These are phyloP conservation scores for Lactifluus pinguis DNA, from an alignment of 768 basidiomycete species.

Conservation along the genomic window DNA sequence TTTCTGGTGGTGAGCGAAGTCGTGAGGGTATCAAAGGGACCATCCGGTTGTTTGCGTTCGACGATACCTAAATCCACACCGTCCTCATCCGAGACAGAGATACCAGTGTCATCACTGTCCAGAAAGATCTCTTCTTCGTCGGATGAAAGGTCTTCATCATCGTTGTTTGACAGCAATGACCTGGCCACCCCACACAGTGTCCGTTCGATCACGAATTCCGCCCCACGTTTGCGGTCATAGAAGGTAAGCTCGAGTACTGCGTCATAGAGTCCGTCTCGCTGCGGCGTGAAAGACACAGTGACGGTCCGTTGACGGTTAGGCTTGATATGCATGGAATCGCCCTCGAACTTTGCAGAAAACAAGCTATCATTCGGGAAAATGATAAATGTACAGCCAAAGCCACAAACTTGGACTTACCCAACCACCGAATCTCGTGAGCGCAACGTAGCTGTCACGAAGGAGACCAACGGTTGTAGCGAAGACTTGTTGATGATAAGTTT, in stretches of 20 bases:
- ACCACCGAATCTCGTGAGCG: background rate
- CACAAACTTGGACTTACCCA: background rate
- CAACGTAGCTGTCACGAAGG: background rate
- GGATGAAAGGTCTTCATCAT: background rate
- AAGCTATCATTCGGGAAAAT: background rate
- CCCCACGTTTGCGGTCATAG: background rate
- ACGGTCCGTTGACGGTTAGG: background rate
- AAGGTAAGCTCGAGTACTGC: conserved; percentile 9
- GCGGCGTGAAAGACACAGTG: background rate
- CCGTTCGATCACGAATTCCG: conserved; percentile 2
- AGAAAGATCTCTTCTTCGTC: conserved; percentile 1
- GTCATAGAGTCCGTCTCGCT: conserved; percentile 6
- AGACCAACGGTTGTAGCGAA: background rate
- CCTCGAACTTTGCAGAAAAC: conserved; percentile 5
- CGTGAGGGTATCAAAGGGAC: conserved; percentile 8
- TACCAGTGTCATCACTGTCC: conserved; percentile 43
- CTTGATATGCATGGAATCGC: background rate
- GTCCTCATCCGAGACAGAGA: conserved; percentile 28
- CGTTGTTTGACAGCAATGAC: background rate
- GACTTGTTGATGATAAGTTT: conserved; percentile 6
- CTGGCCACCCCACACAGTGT: background rate
- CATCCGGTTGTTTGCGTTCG: conserved; percentile 27
- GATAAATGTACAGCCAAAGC: background rate
- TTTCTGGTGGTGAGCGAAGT: conserved; percentile 15
- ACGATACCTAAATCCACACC: conserved; percentile 45